Conservation (phyloP, 2,329 filamentous ascomycete species). For the Neurospora sp. region DNA sequence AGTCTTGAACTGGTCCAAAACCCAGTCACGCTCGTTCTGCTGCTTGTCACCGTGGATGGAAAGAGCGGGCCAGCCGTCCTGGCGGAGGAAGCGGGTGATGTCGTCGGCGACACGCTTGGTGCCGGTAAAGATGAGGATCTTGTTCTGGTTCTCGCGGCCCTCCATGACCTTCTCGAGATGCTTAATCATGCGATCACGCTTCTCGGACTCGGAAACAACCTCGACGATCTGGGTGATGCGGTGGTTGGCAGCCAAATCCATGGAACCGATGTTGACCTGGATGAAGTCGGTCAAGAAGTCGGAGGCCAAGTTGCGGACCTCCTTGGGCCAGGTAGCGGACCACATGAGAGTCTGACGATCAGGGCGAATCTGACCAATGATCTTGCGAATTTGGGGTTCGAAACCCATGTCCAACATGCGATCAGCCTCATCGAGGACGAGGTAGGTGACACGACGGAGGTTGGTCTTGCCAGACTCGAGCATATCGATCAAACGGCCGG, state of each 20-base stretch:
- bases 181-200: slow-evolving; percentile 95
- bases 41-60: slow-evolving; percentile 99
- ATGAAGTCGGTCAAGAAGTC: slow-evolving; percentile 95
- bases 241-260: slow-evolving; percentile 94
- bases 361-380: slow-evolving; percentile 92
- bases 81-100: slow-evolving; percentile 92
- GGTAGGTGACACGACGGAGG: slow-evolving; percentile 92
- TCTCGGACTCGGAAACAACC: slow-evolving; percentile 92
- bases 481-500: slow-evolving; percentile 97
- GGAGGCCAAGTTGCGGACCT: slow-evolving; percentile 81
- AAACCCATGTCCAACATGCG: slow-evolving; percentile 99
- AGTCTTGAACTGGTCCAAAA: slow-evolving; percentile 98
- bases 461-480: slow-evolving; percentile 97
- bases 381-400: slow-evolving; percentile 98
- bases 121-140: slow-evolving; percentile 88
- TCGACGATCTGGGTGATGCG: slow-evolving; percentile 97
- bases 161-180: slow-evolving; percentile 98
- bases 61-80: slow-evolving; percentile 94
- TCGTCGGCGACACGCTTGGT: slow-evolving; percentile 96
- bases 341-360: slow-evolving; percentile 99
- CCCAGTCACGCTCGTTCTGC: slow-evolving; percentile 99
- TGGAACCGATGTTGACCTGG: slow-evolving; percentile 95
- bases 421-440: slow-evolving; percentile 97
- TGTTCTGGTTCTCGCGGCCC: slow-evolving; percentile 85
- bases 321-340: slow-evolving; percentile 99